Evolutionary conservation across 441 rosid species (phyloP).

Genomic region (Syzygium syzygioides): DNA sequence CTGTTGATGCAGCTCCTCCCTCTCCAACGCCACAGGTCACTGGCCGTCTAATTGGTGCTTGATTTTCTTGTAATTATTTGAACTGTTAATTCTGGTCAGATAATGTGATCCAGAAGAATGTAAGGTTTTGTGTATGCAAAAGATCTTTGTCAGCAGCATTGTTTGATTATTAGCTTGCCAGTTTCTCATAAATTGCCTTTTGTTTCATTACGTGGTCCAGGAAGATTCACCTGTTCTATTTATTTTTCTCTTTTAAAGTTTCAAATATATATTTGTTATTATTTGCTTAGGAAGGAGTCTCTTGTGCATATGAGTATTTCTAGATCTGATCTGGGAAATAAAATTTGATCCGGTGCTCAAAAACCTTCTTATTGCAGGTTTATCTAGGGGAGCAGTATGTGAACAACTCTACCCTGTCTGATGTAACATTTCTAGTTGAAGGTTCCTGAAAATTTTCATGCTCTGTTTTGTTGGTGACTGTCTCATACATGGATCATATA

Average conservation of each 20-base stretch:
- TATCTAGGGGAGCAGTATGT: slow-evolving; percentile 96
- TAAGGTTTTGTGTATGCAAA: not conserved
- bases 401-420: slow-evolving; percentile 84
- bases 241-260: not conserved
- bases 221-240: not conserved
- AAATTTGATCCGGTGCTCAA: not conserved
- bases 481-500: not conserved
- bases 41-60: not conserved
- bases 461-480: slow-evolving; percentile 4
- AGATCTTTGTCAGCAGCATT: not conserved
- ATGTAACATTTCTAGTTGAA: slow-evolving; percentile 96
- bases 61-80: not conserved
- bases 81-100: not conserved
- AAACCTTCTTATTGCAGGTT: slow-evolving; percentile 45
- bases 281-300: not conserved
- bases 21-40: slow-evolving; percentile 91
- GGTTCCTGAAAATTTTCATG: slow-evolving; percentile 37
- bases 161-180: not conserved
- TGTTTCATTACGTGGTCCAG: not conserved
- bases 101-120: not conserved
- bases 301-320: not conserved
- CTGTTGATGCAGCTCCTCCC: slow-evolving; percentile 92
- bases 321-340: not conserved
- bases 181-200: not conserved
- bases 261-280: not conserved